A percentile compares a stretch with the other conserved stretches of the same genome.
phyloP scores from a whole-genome alignment of 2,329 filamentous ascomycete species.

The Colletotrichum sp. region DNA sequence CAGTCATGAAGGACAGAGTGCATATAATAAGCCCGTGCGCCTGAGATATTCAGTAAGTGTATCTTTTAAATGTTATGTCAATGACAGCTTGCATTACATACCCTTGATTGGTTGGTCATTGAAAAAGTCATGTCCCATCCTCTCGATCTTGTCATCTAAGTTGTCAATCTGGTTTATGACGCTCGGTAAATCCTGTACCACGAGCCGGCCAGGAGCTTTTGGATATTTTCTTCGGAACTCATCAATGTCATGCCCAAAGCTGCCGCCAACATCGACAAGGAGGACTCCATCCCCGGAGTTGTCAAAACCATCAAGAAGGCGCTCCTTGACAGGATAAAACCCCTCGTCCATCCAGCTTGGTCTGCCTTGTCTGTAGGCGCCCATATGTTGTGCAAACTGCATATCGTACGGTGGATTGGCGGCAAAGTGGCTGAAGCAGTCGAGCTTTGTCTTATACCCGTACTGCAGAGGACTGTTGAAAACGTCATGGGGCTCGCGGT shows the following conservation, averaged over 20 bases:
- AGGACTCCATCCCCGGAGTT: conserved; percentile 6
- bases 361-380: conserved; percentile 36
- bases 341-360: conserved; percentile 35
- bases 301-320: conserved; percentile 32
- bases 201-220: conserved; percentile 30
- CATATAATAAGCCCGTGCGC: conserved; percentile 28
- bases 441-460: conserved; percentile 33
- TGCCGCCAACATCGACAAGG: conserved; percentile 41
- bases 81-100: no score
- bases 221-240: conserved; percentile 40
- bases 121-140: conserved; percentile 51
- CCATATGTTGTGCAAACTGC: conserved; percentile 33
- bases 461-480: conserved; percentile 33
- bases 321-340: conserved; percentile 36
- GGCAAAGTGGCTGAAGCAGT: conserved; percentile 2
- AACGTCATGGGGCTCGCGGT: conserved; percentile 32
- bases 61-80: no score
- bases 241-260: conserved; percentile 37
- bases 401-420: neutral
- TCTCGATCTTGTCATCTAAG: conserved; percentile 35
- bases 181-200: conserved; percentile 52
- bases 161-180: conserved; percentile 39
- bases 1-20: conserved; percentile 29
- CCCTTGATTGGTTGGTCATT: conserved; percentile 47
- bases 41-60: no score